Conservation (phyloP, 2,329 filamentous ascomycete species). For the Amauroascus verrucosus region DNA sequence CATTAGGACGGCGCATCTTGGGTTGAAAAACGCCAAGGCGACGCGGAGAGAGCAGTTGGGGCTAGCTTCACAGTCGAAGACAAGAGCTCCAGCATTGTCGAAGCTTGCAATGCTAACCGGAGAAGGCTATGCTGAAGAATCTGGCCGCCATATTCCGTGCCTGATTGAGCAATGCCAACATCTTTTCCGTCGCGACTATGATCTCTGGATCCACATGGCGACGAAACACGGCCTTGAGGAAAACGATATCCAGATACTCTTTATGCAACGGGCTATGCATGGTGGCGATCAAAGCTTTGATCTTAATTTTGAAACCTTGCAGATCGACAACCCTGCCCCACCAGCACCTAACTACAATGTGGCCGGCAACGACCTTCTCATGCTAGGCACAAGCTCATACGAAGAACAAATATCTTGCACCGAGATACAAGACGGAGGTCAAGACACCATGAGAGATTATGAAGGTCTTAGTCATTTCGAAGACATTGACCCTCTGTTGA, state of each 20-base stretch:
- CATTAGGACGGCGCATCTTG: constrained; percentile 69
- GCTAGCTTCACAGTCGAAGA: constrained; percentile 3
- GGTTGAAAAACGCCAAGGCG: constrained; percentile 40
- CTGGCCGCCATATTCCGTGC: constrained; percentile 43
- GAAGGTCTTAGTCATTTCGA: constrained; percentile 12
- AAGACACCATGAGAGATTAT: constrained; percentile 4
- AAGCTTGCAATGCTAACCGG: constrained; percentile 46
- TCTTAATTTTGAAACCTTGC: constrained; percentile 9
- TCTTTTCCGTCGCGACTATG: constrained; percentile 48
- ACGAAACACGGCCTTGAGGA: constrained; percentile 33
- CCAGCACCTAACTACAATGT: not conserved
- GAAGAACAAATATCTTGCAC: constrained; percentile 1
- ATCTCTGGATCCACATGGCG: constrained; percentile 48
- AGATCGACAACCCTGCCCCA: not conserved
- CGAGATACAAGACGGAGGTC: not conserved
- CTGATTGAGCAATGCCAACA: constrained; percentile 41
- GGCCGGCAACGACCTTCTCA: not conserved
- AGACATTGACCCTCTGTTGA: constrained; percentile 27
- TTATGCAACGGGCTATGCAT: constrained; percentile 32
- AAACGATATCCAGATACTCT: constrained; percentile 33
- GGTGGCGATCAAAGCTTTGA: constrained; percentile 21
- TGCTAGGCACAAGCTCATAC: not conserved
- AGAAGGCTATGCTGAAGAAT: constrained; percentile 44
- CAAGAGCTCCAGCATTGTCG: constrained; percentile 21
- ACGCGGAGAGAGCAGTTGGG: constrained; percentile 29